A percentile compares a stretch with the other conserved stretches of the same genome.
These are phyloP conservation scores for Paramecium primaurelia DNA, from an alignment of 73 alveolate species.

Conservation along the genomic window DNA sequence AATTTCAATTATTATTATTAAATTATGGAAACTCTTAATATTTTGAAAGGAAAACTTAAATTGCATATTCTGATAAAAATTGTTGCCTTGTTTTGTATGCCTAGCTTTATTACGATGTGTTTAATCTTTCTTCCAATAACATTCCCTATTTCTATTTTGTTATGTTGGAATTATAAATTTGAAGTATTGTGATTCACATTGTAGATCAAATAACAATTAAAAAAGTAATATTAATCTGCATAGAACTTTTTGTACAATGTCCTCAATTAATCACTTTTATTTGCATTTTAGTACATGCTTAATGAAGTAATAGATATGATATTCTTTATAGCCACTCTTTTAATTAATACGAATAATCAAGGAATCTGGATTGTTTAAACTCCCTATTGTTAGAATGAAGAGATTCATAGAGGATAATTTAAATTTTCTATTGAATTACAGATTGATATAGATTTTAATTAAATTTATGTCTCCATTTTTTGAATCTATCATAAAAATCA, in stretches of 20 bases:
- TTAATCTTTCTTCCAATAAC: neutral
- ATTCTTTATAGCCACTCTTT: neutral
- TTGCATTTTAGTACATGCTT: neutral
- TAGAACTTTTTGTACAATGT: neutral
- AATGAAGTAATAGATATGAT: neutral
- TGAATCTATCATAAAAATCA: neutral
- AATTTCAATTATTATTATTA: neutral
- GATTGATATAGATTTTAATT: neutral
- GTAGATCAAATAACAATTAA: neutral
- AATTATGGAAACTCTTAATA: neutral
- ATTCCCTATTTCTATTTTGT: neutral
- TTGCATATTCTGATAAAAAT: neutral
- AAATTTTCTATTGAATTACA: neutral
- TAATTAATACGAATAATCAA: neutral
- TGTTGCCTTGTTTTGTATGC: neutral
- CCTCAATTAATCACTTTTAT: neutral
- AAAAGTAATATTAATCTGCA: neutral
- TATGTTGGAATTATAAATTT: neutral
- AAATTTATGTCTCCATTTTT: neutral
- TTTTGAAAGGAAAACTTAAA: neutral
- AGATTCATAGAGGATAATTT: neutral
- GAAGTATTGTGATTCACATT: neutral
- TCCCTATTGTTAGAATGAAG: neutral
- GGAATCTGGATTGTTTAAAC: neutral
- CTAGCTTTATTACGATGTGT: neutral